phyloP scores from a whole-genome alignment of 2,329 filamentous ascomycete genomes.

The Diplodia corticola region DNA sequence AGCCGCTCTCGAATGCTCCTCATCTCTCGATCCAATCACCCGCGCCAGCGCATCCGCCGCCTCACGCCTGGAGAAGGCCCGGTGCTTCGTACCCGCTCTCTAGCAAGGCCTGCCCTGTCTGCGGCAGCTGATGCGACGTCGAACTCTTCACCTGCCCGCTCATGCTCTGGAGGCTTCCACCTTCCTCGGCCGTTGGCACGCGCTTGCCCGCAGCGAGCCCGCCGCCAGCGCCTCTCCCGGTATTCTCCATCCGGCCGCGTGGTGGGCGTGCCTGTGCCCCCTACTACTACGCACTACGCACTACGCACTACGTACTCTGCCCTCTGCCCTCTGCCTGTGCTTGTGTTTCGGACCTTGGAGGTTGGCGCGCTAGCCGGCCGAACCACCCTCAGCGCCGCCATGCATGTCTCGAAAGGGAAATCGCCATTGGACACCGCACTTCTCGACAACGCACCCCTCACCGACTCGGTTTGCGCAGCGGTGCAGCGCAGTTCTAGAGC shows the following conservation, averaged over 20 bases:
- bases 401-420: conserved; percentile 19
- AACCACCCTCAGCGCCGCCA: not conserved
- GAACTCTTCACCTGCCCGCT: not conserved
- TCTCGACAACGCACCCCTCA: conserved; percentile 4
- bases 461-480: not conserved
- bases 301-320: no score
- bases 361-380: conserved; percentile 18
- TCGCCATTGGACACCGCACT: conserved; percentile 9
- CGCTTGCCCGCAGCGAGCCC: not conserved
- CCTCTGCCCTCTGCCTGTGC: not conserved
- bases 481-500: not conserved
- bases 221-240: conserved; percentile 1
- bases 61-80: not conserved
- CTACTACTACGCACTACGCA: no score
- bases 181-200: not conserved
- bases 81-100: not conserved
- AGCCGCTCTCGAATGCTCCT: conserved; percentile 2
- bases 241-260: not conserved
- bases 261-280: not conserved
- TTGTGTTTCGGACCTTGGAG: not conserved
- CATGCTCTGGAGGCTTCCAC: not conserved
- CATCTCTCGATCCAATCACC: conserved; percentile 2
- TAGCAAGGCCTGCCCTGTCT: conserved; percentile 2
- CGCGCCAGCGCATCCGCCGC: conserved; percentile 18
- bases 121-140: not conserved